A percentile compares a stretch with the other conserved stretches of the same genome.
These are phyloP conservation scores for Cladorrhinum sp. DNA, from an alignment of 2,329 filamentous ascomycete genomes.

Conservation along the genomic window DNA sequence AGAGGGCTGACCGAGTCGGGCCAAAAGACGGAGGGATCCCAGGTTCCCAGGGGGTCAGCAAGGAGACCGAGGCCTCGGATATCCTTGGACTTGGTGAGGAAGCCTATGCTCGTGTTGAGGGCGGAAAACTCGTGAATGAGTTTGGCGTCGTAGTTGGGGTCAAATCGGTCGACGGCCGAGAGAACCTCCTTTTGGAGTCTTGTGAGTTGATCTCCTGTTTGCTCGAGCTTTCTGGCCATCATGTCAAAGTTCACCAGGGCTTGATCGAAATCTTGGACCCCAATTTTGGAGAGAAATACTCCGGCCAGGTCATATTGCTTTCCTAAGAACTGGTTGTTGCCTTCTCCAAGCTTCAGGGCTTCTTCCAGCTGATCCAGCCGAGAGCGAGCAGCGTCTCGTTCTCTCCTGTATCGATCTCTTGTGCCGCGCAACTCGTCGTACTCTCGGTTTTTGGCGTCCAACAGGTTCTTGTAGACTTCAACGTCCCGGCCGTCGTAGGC, in stretches of 20 bases:
- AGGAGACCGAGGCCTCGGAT: neutral
- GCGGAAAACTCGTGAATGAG: neutral
- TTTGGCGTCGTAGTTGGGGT: neutral
- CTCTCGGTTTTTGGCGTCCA: neutral
- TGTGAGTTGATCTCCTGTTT: neutral
- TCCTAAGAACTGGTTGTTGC: too few species aligned
- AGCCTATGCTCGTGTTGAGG: neutral
- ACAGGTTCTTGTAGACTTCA: neutral
- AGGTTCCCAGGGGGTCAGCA: neutral
- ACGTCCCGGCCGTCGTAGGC: neutral
- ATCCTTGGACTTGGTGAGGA: neutral
- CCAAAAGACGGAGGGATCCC: neutral
- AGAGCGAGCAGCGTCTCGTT: too few species aligned
- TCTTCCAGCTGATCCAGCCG: neutral
- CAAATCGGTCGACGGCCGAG: neutral
- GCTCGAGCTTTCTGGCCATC: neutral
- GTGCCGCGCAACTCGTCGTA: neutral
- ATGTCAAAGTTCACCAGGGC: neutral
- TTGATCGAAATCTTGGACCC: neutral
- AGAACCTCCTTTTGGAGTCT: conserved; percentile 5
- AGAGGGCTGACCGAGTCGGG: neutral
- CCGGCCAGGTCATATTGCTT: neutral
- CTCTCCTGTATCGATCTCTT: neutral
- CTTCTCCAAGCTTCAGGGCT: neutral
- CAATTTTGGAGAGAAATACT: neutral